Percentiles rank a stretch among this genome's conserved stretches.
phyloP scores from a whole-genome alignment of 768 basidiomycete genomes.

The Aureoboletus auriporus region DNA sequence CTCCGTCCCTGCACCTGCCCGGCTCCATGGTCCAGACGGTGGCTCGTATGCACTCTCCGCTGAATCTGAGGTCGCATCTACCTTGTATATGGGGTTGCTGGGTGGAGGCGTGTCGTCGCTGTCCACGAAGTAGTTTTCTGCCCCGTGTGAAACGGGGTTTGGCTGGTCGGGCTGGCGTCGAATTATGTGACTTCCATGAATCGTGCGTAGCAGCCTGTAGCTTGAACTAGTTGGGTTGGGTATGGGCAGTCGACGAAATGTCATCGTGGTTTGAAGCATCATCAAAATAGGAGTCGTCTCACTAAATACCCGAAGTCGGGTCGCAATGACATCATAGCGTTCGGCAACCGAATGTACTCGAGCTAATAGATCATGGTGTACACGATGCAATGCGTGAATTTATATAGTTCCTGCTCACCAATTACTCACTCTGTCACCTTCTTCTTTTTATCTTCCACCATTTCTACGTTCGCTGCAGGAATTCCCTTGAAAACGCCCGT shows the following conservation, averaged over 20 bases:
- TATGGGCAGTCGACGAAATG: no score
- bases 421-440: slow-evolving; percentile 35
- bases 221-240: no score
- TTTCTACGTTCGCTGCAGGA: slow-evolving; percentile 63
- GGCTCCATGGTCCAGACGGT: slow-evolving; percentile 43
- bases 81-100: slow-evolving; percentile 40
- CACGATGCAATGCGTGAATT: no score
- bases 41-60: slow-evolving; percentile 48
- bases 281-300: no score
- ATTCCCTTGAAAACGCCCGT: slow-evolving; percentile 65
- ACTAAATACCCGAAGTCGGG: no score
- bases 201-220: no score
- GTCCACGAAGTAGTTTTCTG: slow-evolving; percentile 47
- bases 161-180: neutral
- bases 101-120: slow-evolving; percentile 41
- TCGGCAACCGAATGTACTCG: no score
- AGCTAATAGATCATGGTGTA: no score
- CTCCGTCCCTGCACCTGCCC: slow-evolving; percentile 34
- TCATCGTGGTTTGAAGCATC: no score
- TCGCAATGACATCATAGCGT: no score
- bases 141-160: slow-evolving; percentile 25
- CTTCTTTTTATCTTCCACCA: slow-evolving; percentile 81
- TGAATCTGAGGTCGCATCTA: slow-evolving; percentile 41
- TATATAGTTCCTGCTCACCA: no score
- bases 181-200: no score